phyloP scores from a whole-genome alignment of 2,329 filamentous ascomycete genomes.

The Plectosphaerella sp. region DNA sequence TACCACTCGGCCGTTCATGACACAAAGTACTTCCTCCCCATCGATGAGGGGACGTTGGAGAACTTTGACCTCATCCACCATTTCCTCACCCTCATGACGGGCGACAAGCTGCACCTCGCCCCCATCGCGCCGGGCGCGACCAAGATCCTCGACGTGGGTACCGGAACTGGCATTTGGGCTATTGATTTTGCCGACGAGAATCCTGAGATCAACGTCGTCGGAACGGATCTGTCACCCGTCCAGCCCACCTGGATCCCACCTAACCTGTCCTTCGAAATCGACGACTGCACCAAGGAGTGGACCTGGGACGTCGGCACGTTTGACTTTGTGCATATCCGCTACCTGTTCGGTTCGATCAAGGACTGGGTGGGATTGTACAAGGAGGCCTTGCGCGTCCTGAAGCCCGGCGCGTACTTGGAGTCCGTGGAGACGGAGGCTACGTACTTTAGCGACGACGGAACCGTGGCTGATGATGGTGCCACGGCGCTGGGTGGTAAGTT shows the following conservation, averaged over 20 bases:
- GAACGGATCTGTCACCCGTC: conserved; percentile 6
- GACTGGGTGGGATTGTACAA: conserved; percentile 51
- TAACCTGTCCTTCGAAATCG: conserved; percentile 17
- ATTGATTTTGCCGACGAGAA: conserved; percentile 8
- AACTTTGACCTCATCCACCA: conserved; percentile 24
- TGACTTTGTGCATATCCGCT: conserved; percentile 58
- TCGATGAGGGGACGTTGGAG: conserved; percentile 25
- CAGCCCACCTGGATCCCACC: conserved; percentile 13
- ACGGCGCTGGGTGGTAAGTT: conserved; percentile 10
- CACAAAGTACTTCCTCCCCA: conserved; percentile 23
- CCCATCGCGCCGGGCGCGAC: conserved; percentile 1
- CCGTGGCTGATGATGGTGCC: conserved; percentile 7
- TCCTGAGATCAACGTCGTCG: conserved; percentile 3
- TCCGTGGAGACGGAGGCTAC: conserved; percentile 4
- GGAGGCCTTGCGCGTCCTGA: conserved; percentile 8
- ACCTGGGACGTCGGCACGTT: conserved; percentile 46
- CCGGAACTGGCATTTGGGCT: conserved; percentile 6
- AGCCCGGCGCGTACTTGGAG: conserved; percentile 12
- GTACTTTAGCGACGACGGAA: conserved; percentile 7
- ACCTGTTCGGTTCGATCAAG: conserved; percentile 50
- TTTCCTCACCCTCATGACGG: conserved; percentile 16
- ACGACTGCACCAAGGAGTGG: conserved; percentile 48
- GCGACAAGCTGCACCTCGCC: conserved; percentile 14
- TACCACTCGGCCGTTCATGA: conserved; percentile 22
- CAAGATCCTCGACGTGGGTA: conserved; percentile 13